phyloP scores from a whole-genome alignment of 805 yeast species.

The Saccharomycopsis schoenii region DNA sequence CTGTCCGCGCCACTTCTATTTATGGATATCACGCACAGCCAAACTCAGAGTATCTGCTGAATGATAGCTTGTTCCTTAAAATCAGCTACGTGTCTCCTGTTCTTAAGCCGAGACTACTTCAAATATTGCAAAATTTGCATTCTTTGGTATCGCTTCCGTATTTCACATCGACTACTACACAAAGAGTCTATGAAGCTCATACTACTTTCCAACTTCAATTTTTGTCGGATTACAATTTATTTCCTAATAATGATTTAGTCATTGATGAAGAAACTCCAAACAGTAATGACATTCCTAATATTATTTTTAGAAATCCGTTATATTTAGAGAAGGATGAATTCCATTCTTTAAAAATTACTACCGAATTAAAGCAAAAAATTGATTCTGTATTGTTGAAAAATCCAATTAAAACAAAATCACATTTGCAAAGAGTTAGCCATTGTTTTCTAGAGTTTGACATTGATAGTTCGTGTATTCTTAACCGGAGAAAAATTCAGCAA shows the following conservation, averaged over 20 bases:
- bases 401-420: slow-evolving; percentile 18
- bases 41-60: slow-evolving; percentile 18
- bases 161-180: slow-evolving; percentile 14
- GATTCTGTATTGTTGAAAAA: background rate
- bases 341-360: slow-evolving; percentile 17
- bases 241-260: slow-evolving; percentile 71
- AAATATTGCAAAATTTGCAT: background rate
- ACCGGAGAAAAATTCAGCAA: slow-evolving; percentile 23
- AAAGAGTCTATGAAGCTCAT: slow-evolving; percentile 68
- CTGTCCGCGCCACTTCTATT: slow-evolving; percentile 70
- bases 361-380: slow-evolving; percentile 13
- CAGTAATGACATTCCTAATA: slow-evolving; percentile 20
- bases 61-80: slow-evolving; percentile 43
- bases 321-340: slow-evolving; percentile 19
- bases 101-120: background rate
- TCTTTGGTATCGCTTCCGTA: background rate
- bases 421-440: slow-evolving; percentile 45
- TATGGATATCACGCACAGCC: slow-evolving; percentile 75
- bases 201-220: slow-evolving; percentile 72
- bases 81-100: slow-evolving; percentile 55
- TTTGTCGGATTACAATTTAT: slow-evolving; percentile 70
- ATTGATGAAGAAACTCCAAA: slow-evolving; percentile 26
- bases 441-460: slow-evolving; percentile 67
- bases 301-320: slow-evolving; percentile 47
- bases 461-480: slow-evolving; percentile 47